Evolutionary conservation across 2,329 filamentous ascomycete species (phyloP).

Genomic region (Xylariaceae sp.): DNA sequence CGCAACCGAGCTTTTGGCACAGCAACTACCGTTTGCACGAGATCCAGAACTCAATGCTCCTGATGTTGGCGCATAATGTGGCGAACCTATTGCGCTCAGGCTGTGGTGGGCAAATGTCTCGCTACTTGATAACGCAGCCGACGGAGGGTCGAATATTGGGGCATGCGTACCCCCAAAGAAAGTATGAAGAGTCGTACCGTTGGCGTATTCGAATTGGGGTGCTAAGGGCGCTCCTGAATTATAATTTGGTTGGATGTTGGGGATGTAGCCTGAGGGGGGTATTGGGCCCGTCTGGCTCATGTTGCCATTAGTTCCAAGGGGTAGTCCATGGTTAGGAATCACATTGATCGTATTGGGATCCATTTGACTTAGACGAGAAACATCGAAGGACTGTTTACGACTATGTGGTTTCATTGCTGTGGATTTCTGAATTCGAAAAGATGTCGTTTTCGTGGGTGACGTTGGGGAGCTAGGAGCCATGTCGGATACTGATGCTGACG

Average conservation of each 20-base stretch:
- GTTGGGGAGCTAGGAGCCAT: slow-evolving; percentile 34
- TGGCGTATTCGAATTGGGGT: slow-evolving; percentile 10
- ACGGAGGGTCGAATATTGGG: slow-evolving; percentile 8
- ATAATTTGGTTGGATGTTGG: slow-evolving; percentile 12
- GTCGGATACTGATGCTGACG: slow-evolving; percentile 15
- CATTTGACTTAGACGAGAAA: slow-evolving; percentile 45
- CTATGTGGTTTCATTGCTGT: slow-evolving; percentile 31
- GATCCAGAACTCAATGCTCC: slow-evolving; percentile 14
- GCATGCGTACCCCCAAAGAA: slow-evolving; percentile 12
- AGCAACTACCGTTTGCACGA: slow-evolving; percentile 21
- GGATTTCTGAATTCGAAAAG: slow-evolving; percentile 44
- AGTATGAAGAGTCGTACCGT: slow-evolving; percentile 11
- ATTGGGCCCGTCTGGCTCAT: slow-evolving; percentile 7
- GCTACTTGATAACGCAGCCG: slow-evolving; percentile 16
- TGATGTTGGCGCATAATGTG: slow-evolving; percentile 20
- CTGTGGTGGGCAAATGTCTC: slow-evolving; percentile 19
- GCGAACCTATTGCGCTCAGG: slow-evolving; percentile 16
- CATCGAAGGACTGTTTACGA: slow-evolving; percentile 48
- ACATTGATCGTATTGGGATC: slow-evolving; percentile 49
- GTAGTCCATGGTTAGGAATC: slow-evolving; percentile 14
- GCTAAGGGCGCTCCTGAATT: slow-evolving; percentile 5
- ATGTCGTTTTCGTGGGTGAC: slow-evolving; percentile 32
- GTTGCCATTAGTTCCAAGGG: slow-evolving; percentile 13
- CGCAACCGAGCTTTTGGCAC: slow-evolving; percentile 13
- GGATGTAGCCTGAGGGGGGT: slow-evolving; percentile 11